These are phyloP conservation scores for Achlya hypogyna DNA, from an alignment of 352 stramenopile genomes.

Conservation along the genomic window DNA sequence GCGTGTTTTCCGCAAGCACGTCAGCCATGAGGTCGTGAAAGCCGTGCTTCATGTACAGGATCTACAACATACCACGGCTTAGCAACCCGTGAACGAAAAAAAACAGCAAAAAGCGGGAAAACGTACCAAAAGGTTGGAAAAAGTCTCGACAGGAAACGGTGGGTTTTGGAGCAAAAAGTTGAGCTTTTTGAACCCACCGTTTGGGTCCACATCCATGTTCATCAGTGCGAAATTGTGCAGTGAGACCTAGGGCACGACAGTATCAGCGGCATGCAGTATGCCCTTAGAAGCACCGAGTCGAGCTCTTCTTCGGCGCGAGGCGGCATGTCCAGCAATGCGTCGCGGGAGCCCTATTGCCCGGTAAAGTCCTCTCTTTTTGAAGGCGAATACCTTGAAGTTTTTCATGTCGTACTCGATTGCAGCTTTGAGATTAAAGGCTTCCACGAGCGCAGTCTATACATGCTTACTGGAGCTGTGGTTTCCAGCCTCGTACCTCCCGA, in stretches of 20 bases:
- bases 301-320: conserved; percentile 87
- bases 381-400: conserved; percentile 64
- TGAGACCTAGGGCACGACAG: conserved; percentile 68
- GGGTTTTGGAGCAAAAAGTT: conserved; percentile 92
- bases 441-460: conserved; percentile 74
- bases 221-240: conserved; percentile 87
- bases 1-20: conserved; percentile 91
- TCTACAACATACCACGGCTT: conserved; percentile 12
- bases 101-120: neutral
- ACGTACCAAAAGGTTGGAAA: conserved; percentile 87
- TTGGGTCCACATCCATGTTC: conserved; percentile 91
- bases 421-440: conserved; percentile 94
- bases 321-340: conserved; percentile 91
- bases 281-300: conserved; percentile 78
- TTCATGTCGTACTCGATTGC: conserved; percentile 94
- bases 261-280: conserved; percentile 38
- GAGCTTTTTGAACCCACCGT: conserved; percentile 91
- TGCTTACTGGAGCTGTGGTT: neutral
- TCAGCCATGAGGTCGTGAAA: conserved; percentile 94
- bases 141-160: conserved; percentile 92
- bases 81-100: neutral
- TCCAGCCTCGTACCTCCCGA: conserved; percentile 34
- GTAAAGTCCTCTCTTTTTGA: neutral
- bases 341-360: conserved; percentile 29
- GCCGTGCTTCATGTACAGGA: conserved; percentile 91